Percentiles rank a stretch among this genome's conserved stretches.
phyloP scores from a whole-genome alignment of 345 rosid species.

The Turnera subulata region DNA sequence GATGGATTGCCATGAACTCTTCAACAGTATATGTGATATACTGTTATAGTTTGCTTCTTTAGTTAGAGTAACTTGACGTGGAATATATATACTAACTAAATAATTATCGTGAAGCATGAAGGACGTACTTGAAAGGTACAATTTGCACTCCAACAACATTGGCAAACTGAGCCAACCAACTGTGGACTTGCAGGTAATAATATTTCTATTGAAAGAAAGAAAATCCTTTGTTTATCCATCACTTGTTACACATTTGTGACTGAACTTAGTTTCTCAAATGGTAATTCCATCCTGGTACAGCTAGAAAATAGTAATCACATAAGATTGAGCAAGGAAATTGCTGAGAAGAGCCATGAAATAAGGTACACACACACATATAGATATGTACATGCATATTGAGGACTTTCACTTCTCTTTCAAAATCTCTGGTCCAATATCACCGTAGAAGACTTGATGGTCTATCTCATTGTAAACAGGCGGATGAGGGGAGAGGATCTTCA shows the following conservation, averaged over 20 bases:
- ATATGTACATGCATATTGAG: not conserved
- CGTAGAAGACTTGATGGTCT: not conserved
- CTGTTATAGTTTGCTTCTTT: too few relatives aligned
- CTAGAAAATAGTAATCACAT: constrained; percentile 38
- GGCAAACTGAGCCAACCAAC: constrained; percentile 40
- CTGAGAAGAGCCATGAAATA: constrained; percentile 47
- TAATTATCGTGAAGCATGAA: constrained; percentile 30
- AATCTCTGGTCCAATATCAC: not conserved
- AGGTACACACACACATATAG: constrained; percentile 20
- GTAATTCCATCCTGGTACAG: constrained; percentile 28
- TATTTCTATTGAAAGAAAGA: not conserved
- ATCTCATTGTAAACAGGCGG: constrained; percentile 2
- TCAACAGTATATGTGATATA: too few relatives aligned
- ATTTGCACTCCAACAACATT: constrained; percentile 40
- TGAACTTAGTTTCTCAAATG: not conserved
- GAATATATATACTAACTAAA: not conserved
- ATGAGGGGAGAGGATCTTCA: constrained; percentile 29
- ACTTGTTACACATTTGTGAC: not conserved
- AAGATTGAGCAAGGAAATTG: constrained; percentile 48
- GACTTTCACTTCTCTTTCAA: not conserved
- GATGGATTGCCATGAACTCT: too few relatives aligned
- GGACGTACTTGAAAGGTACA: constrained; percentile 45
- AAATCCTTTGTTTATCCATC: not conserved
- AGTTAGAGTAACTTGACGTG: not conserved
- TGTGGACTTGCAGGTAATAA: constrained; percentile 54